Evolutionary conservation across 345 rosid genomes (phyloP).

Genomic region (Linum tenue): DNA sequence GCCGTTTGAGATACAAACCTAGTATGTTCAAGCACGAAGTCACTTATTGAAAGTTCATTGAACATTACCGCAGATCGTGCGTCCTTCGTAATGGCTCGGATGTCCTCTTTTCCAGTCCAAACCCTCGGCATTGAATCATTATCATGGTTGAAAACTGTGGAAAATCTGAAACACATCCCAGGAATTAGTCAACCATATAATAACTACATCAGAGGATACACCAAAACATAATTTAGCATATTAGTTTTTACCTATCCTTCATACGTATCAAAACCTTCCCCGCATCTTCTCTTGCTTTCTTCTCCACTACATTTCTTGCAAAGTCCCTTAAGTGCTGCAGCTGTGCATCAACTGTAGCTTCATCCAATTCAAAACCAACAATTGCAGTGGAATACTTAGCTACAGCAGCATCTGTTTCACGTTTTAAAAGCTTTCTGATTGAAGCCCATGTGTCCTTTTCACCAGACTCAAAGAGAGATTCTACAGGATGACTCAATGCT

Average conservation of each 20-base stretch:
- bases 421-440: constrained; percentile 53
- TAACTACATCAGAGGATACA: not conserved
- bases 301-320: constrained; percentile 53
- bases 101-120: constrained; percentile 75
- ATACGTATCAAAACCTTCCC: constrained; percentile 58
- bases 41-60: constrained; percentile 9
- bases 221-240: not conserved
- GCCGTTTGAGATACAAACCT: constrained; percentile 14
- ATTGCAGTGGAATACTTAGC: constrained; percentile 34
- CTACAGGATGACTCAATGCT: constrained; percentile 41
- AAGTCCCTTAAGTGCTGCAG: constrained; percentile 39
- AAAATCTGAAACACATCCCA: constrained; percentile 41
- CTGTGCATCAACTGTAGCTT: constrained; percentile 26
- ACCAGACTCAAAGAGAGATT: constrained; percentile 53
- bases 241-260: constrained; percentile 50
- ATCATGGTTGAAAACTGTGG: constrained; percentile 56
- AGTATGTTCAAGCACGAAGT: not conserved
- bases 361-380: constrained; percentile 57
- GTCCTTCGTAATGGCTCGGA: constrained; percentile 48
- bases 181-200: constrained; percentile 12
- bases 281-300: constrained; percentile 67
- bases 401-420: constrained; percentile 45
- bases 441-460: constrained; percentile 55
- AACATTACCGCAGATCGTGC: constrained; percentile 53
- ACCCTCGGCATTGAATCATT: constrained; percentile 60